Evolutionary conservation across 257 asterid species (phyloP), one percentile per base, ranked within the genome.

Genomic region (Fraxinus cuspidata): DNA sequence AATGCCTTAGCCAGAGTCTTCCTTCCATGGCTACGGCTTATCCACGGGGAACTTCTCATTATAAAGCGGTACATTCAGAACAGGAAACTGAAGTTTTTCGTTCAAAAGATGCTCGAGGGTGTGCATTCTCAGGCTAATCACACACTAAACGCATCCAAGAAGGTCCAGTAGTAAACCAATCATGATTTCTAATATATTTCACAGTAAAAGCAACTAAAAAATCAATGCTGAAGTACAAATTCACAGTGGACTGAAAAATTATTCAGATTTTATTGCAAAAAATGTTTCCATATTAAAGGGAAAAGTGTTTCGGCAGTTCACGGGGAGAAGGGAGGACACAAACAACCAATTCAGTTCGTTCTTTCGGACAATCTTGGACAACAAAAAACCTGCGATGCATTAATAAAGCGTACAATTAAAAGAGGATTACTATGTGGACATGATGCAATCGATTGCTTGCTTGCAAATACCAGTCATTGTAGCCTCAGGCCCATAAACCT

Each of bases 401-500:
- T 15, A 38, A 18, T 28, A 47, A 67, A 7, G 27, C 19, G 3
- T 13, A 21, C 34, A 19, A 32, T 19, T 16, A 4, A 16, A 76
- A 32, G 21, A 16, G 16, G 70, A 58, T 51, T 84, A 91, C 0
- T 87, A 89, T 83, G 81, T 75, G 65, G 95, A 87, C 93, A 88
- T 83, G 69, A 91, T 85, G 81, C 95, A 90, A 66, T 92, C 96
- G 78, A 92, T 92, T 13, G 96, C 97, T 83, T 88, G 83, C 88
- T 92, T 90, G 80, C 96, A 90, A 71, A 92, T 92, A 70, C 97
- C 97, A 32, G 96, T 92, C 96, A 92, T 92, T 70, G 97, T 92
- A 60, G 97, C 97, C 91, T 89, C 97, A 12, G 94, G 97, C 66
- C 97, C 97, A 28, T 92, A 90, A 73, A 92, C 93, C 97, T 92